phyloP scores from a whole-genome alignment of 2,329 filamentous ascomycete species.

The Nannizziopsis arthrosporioides region DNA sequence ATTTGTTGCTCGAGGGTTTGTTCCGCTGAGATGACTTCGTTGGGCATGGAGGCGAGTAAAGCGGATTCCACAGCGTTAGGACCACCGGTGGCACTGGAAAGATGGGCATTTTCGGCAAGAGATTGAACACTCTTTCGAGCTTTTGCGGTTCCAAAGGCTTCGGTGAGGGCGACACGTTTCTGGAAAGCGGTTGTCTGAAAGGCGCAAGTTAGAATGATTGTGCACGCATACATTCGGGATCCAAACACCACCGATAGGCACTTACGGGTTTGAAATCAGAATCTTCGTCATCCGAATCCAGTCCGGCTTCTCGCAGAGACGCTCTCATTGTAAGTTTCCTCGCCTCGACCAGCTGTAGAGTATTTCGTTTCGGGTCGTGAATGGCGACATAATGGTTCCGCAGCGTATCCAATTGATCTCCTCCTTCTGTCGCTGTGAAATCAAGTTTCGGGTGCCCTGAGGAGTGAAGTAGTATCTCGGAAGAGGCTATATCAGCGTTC shows the following conservation, averaged over 20 bases:
- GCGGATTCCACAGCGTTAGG: conserved; percentile 31
- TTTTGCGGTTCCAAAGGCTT: conserved; percentile 41
- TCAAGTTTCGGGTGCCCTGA: conserved; percentile 50
- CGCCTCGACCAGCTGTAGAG: conserved; percentile 44
- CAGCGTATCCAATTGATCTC: conserved; percentile 41
- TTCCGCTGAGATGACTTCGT: conserved; percentile 23
- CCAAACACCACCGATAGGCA: not conserved
- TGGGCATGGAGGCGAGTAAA: conserved; percentile 33
- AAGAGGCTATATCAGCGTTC: conserved; percentile 29
- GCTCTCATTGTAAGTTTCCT: conserved; percentile 46
- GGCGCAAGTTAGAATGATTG: conserved; percentile 15
- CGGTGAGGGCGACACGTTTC: conserved; percentile 35
- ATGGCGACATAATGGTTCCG: conserved; percentile 51
- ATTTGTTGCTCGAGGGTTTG: conserved; percentile 32
- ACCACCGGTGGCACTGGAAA: conserved; percentile 30
- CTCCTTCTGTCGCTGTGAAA: conserved; percentile 43
- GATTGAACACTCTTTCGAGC: conserved; percentile 39
- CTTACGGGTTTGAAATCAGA: conserved; percentile 17
- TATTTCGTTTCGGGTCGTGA: conserved; percentile 44
- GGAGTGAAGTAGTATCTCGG: conserved; percentile 49
- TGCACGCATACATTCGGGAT: not conserved
- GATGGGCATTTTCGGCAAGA: conserved; percentile 38
- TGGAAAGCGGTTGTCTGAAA: conserved; percentile 28
- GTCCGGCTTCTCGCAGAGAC: conserved; percentile 26
- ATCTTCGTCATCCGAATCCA: conserved; percentile 20